Base-by-base conservation (phyloP, 2,329 filamentous ascomycete species). In the Didymella glomerata region DNA sequence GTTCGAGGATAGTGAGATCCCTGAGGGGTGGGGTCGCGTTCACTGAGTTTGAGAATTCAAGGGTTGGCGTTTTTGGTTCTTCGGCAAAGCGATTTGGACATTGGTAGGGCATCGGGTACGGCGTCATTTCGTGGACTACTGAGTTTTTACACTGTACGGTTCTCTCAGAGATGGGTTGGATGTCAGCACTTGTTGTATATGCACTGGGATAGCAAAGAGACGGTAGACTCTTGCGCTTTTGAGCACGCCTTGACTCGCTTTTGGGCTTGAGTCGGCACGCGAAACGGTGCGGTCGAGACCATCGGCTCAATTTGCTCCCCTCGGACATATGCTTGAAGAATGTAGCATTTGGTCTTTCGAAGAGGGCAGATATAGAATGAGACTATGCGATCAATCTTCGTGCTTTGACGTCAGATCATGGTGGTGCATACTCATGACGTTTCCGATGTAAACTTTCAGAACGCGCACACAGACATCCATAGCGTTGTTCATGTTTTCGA, bases 1-100 rank as follows among this genome's bases (percentile, higher is more conserved):
- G 0, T 76, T 78, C 48, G 75, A 73, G 27, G 74, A 75, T 13
- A 57, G 57, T 22, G 48, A 56, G 28, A 52, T 60, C 11, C 57
- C 57, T 32, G 51, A 60, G 48, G 57, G 51, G 7, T 60, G 52
- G 53, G 57, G 57, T 3, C 44, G 24, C 3, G 48, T 60, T 30
- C 48, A 56, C 32, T 60, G 20, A 53, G 25, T 24, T 2, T 1
- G 2, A 2, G 7, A 30, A 30, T 18, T 10, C 9, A n/a, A 20
- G 24, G 24, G n/a, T 24, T 38, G 57, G 57, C 48, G 32, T 55
- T 25, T 60, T 52, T n/a, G 47, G 27, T 28, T 41, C 18, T n/a
- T 36, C 5, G 30, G 30, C 14, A 32, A 32, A 28, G 27, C 27
- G 27, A 2, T 28, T 5, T 13, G 41, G 41, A 2, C 13, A 49